Percentiles rank a stretch among this genome's conserved stretches.
Conservation (phyloP, 768 basidiomycete genomes). For the Lyophyllum shimeji region DNA sequence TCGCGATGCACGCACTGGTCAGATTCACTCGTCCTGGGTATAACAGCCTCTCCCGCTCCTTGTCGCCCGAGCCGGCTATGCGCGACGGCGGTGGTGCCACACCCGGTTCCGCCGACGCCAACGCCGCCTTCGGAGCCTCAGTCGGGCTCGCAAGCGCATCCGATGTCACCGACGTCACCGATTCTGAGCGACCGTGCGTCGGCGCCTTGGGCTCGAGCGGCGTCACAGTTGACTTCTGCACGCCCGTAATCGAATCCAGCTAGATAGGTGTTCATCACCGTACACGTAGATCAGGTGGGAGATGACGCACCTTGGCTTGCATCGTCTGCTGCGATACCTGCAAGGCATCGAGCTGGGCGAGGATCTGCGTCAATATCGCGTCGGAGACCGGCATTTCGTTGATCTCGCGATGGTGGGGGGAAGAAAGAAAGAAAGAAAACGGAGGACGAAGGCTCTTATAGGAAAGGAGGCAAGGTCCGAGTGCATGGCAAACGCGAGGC, state of each 20-base stretch:
- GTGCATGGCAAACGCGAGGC: background rate
- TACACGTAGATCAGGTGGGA: background rate
- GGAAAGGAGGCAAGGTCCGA: background rate
- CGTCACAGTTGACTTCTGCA: constrained; percentile 13
- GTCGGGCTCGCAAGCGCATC: constrained; percentile 4
- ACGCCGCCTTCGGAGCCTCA: constrained; percentile 17
- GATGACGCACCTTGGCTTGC: constrained; percentile 65
- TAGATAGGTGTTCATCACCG: constrained; percentile 22
- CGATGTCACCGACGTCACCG: background rate
- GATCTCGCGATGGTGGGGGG: background rate
- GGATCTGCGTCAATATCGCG: constrained; percentile 68
- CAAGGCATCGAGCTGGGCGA: constrained; percentile 67
- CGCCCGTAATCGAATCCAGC: constrained; percentile 50
- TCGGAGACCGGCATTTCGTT: constrained; percentile 45
- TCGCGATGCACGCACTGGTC: constrained; percentile 63
- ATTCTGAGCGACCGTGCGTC: constrained; percentile 23
- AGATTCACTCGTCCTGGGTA: constrained; percentile 85
- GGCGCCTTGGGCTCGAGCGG: constrained; percentile 34
- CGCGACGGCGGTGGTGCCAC: constrained; percentile 21
- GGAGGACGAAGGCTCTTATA: background rate
- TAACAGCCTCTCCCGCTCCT: constrained; percentile 68
- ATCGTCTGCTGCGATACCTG: constrained; percentile 75
- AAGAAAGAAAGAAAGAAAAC: background rate
- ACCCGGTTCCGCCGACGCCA: constrained; percentile 26
- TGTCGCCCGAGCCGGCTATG: constrained; percentile 37